Base-by-base conservation (phyloP, 345 rosid genomes). In the Camelina hispida region DNA sequence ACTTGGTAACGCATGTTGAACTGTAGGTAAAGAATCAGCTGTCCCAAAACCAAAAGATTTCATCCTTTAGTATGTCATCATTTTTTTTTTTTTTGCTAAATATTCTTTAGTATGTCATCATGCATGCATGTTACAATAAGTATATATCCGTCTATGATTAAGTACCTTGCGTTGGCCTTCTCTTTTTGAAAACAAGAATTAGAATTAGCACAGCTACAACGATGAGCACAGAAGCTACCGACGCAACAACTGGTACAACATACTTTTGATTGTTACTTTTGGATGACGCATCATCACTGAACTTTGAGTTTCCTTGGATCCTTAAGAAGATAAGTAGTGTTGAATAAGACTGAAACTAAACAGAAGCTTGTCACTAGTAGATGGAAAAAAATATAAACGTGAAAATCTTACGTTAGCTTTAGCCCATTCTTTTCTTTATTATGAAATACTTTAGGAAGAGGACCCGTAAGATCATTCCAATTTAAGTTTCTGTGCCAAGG, bases 391-490 rank as follows among this genome's bases (percentile, higher is more conserved):
- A 13, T 0, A 59, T 9, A 47, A 48, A 14, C 0, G 3, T 38
- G 13, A 37, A 40, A 16, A 9, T 6, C 44, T 35, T 22, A 85
- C 85, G 78, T 77, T 32, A 83, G 51, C 34, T 69, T 44, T 5
- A 83, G 50, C 1, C 68, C 73, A 37, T 61, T 68, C 4, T 79
- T 56, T 17, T 56, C 30, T 53, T 48, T 84, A 3, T 77, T 78
- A 1, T 22, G 9, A 16, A 86, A 60, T 0, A 1, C 66, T 17
- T 25, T 7, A 3, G 87, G 85, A 40, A 84, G 37, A 17, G 83
- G 28, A 55, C 83, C 87, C 34, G 47, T 25, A 22, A 83, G 81
- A 12, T 73, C 18, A 54, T 86, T 84, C 71, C 81, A 68, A 14
- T 42, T 11, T 72, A 84, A 72, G 44, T 86, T 75, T 63, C 89